Conservation (phyloP, 2,329 filamentous ascomycete species). For the Orbilia javanica region DNA sequence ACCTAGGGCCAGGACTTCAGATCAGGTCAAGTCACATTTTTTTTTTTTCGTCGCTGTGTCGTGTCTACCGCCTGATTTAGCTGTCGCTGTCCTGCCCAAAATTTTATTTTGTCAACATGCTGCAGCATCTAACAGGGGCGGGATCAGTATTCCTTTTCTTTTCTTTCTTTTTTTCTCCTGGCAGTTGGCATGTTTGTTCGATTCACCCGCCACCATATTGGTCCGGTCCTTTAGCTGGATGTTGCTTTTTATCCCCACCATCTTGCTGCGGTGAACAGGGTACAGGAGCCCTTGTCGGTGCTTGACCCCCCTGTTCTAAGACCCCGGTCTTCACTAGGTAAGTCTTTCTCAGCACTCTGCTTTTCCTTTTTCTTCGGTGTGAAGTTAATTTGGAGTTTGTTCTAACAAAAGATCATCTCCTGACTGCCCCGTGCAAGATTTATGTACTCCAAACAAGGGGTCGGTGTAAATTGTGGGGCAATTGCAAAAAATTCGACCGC, state of each 20-base stretch:
- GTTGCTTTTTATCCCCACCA: slow-evolving; percentile 57
- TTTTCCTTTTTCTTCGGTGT: slow-evolving; percentile 27
- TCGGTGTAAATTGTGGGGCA: slow-evolving; percentile 56
- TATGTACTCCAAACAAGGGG: slow-evolving; percentile 56
- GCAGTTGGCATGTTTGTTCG: slow-evolving; percentile 10
- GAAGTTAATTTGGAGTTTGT: slow-evolving; percentile 42
- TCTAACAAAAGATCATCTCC: slow-evolving; percentile 55
- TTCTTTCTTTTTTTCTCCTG: slow-evolving; percentile 5
- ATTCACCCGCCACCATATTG: slow-evolving; percentile 53
- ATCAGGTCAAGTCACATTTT: slow-evolving; percentile 40
- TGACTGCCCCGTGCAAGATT: slow-evolving; percentile 52
- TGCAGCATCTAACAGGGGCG: slow-evolving; percentile 40
- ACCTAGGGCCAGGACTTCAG: slow-evolving; percentile 39
- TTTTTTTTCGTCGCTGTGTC: slow-evolving; percentile 23
- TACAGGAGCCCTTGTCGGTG: slow-evolving; percentile 10
- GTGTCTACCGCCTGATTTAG: slow-evolving; percentile 50
- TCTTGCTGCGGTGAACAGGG: slow-evolving; percentile 53
- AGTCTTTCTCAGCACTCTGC: slow-evolving; percentile 10
- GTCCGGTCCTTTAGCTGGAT: slow-evolving; percentile 33
- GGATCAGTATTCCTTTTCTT: slow-evolving; percentile 29
- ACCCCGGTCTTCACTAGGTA: slow-evolving; percentile 29
- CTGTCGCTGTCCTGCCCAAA: slow-evolving; percentile 39
- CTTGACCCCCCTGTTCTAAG: slow-evolving; percentile 30
- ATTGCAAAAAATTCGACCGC: slow-evolving; percentile 21
- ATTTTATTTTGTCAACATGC: slow-evolving; percentile 52